Base-by-base conservation (phyloP, 2,329 filamentous ascomycete genomes). In the Aureobasidium sp. region DNA sequence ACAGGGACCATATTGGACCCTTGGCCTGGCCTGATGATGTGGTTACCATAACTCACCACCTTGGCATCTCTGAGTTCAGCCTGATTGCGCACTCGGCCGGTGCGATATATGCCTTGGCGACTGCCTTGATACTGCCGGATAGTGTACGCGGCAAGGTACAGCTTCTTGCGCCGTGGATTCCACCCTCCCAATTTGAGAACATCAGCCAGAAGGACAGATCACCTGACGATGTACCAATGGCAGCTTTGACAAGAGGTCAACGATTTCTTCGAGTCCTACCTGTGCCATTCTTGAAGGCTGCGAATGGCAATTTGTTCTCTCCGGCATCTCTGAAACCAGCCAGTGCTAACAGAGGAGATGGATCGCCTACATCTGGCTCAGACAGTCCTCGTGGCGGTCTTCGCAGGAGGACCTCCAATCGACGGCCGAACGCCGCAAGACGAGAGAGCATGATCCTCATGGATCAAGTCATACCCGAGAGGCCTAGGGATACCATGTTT, bases 61-160 rank as follows among this genome's bases (percentile, higher is more conserved):
- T 99, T 48, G 92, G 91, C 68, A 95, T 99, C 66, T 94, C 88
- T 12, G 96, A 96, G 68, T 99, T 99, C 72, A 97, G 93, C 7
- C 89, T 99, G 22, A 82, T 99, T 1, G 94, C 94, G 1, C 94
- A 99, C 74, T 97, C 93, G 0, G 94, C 94, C 0, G 94, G 94
- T 17, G 93, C 94, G n/a, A 96, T 99, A 58, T 99, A 99, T 71
- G 94, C 94, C 1, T 83, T 99, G 20, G 94, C 94, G 0, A 97
- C 94, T 0, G 94, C 94, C 0, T 80, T 99, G 48, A 89, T 94
- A 48, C 96, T 99, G 84, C 94, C 94, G 4, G 92, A 97, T 69
- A 90, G 97, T 70, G 95, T 99, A 64, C 88, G 92, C 6, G 94
- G 94, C 22, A 88, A 91, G 59, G 94, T 99, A 61, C 94, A 99